phyloP scores from a whole-genome alignment of 345 rosid species.

The Populus euphratica region DNA sequence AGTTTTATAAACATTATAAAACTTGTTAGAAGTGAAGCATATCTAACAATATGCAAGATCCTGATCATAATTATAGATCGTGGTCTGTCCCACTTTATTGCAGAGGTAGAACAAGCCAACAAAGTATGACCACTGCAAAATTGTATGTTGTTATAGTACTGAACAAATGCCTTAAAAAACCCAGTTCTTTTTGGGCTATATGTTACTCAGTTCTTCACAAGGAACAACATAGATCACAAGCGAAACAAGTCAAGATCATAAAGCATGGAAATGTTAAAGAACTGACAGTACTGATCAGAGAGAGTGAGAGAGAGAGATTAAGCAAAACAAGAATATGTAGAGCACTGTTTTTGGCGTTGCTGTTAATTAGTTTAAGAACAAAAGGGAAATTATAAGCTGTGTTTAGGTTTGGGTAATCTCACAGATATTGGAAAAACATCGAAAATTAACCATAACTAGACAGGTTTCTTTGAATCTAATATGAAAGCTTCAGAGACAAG shows the following conservation, averaged over 20 bases:
- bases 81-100: background rate
- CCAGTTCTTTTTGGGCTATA: background rate
- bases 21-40: background rate
- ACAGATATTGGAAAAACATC: conserved; percentile 4
- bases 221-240: background rate
- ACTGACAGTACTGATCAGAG: conserved; percentile 20
- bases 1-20: background rate
- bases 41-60: background rate
- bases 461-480: conserved; percentile 18
- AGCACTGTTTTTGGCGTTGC: conserved; percentile 32
- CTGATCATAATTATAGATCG: background rate
- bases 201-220: background rate
- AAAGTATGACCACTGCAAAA: background rate
- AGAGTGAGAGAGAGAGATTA: conserved; percentile 14
- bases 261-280: conserved; percentile 22
- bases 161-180: background rate
- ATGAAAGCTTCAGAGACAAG: conserved; percentile 82
- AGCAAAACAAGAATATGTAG: conserved; percentile 28
- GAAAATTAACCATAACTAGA: conserved; percentile 14
- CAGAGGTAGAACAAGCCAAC: background rate
- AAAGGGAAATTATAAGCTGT: conserved; percentile 36
- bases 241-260: conserved; percentile 34
- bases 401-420: conserved; percentile 23
- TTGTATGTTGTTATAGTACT: background rate
- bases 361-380: conserved; percentile 26